phyloP scores from a whole-genome alignment of 176 grass and related monocot genomes.

The Thinopyrum elongatum region DNA sequence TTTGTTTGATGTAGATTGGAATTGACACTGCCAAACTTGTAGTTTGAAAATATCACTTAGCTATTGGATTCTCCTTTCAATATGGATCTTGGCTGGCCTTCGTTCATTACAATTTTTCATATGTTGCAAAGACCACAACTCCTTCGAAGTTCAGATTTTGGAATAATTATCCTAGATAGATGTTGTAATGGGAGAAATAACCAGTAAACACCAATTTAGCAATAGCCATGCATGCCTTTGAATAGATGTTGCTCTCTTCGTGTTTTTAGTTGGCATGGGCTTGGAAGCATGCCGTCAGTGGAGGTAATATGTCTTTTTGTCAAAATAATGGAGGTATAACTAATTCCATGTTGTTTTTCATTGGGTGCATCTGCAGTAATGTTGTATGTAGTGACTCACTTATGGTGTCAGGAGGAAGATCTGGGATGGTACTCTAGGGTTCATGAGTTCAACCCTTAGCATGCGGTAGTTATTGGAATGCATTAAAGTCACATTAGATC shows the following conservation, averaged over 20 bases:
- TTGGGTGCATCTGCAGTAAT: background rate
- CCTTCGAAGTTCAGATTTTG: background rate
- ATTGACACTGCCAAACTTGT: no score
- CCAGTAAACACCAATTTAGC: background rate
- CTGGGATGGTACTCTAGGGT: conserved; percentile 89
- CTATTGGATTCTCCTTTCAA: no score
- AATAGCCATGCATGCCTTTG: background rate
- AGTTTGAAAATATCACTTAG: no score
- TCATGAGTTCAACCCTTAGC: conserved; percentile 54
- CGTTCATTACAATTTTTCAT: no score
- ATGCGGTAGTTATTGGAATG: conserved; percentile 82
- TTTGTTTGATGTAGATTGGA: no score
- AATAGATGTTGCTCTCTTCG: background rate
- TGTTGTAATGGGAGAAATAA: background rate
- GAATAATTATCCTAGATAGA: background rate
- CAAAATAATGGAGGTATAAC: conserved; percentile 92
- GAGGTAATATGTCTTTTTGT: conserved; percentile 98
- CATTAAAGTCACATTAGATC: conserved; percentile 50
- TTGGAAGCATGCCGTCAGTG: conserved; percentile 75
- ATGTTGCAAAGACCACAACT: background rate
- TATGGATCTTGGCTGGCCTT: no score
- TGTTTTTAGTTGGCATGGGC: conserved; percentile 81
- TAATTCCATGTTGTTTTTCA: conserved; percentile 7
- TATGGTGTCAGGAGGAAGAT: conserved; percentile 82
- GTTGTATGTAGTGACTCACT: background rate